A percentile compares a stretch with the other conserved stretches of the same genome.
Evolutionary conservation across 202 grass and related monocot species (phyloP).

Genomic region (Alloteropsis angusta): DNA sequence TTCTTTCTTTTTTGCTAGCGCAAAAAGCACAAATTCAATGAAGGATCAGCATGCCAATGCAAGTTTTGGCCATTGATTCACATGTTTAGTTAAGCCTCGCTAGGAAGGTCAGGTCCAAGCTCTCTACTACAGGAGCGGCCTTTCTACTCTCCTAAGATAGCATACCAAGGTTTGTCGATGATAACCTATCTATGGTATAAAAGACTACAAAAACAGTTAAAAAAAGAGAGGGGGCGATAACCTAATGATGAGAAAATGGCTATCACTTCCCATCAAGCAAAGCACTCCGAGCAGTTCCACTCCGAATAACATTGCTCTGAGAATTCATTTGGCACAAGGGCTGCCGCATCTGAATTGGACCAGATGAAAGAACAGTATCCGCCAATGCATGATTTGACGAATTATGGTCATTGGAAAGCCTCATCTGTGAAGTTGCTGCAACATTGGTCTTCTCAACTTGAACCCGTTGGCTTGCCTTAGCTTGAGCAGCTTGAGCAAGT

Average conservation of each 20-base stretch:
- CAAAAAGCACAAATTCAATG: neutral
- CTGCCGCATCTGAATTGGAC: neutral
- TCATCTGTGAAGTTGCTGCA: neutral
- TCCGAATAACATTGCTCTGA: neutral
- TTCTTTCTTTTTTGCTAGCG: neutral
- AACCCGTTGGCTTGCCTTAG: neutral
- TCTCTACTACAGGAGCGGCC: slow-evolving; percentile 5
- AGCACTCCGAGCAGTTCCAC: neutral
- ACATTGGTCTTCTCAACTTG: neutral
- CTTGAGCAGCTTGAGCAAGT: neutral
- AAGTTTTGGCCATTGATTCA: neutral
- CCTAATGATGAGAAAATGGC: neutral
- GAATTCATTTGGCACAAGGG: slow-evolving; percentile 11
- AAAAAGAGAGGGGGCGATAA: neutral
- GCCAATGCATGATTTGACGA: neutral
- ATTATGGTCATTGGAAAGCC: neutral
- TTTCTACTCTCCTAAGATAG: slow-evolving; percentile 7
- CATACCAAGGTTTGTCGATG: neutral
- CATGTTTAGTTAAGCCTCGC: neutral
- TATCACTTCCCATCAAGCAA: neutral
- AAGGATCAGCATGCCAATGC: neutral
- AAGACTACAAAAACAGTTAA: neutral
- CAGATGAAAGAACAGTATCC: neutral
- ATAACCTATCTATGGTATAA: slow-evolving; percentile 10
- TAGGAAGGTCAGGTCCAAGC: neutral